phyloP scores from a whole-genome alignment of 2,329 filamentous ascomycete genomes.

The Diaporthe caulivora region DNA sequence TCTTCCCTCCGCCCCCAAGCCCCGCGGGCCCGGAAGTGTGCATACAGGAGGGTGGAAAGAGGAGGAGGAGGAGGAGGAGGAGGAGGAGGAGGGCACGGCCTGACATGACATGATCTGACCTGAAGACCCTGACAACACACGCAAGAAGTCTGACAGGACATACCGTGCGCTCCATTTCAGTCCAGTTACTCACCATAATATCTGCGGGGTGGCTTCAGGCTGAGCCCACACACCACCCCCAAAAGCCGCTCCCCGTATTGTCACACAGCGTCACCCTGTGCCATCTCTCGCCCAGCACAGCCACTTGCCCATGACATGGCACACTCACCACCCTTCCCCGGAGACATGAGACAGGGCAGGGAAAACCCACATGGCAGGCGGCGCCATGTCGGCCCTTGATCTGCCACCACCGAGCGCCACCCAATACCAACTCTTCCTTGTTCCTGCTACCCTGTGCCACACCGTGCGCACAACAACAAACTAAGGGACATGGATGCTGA shows the following conservation, averaged over 20 bases:
- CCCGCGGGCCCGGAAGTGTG: no score
- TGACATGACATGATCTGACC: not conserved
- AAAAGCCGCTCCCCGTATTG: not conserved
- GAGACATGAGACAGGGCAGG: conserved; percentile 11
- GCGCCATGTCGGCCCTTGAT: conserved; percentile 21
- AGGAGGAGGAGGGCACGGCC: not conserved
- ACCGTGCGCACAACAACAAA: not conserved
- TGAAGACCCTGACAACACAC: not conserved
- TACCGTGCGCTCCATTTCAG: not conserved
- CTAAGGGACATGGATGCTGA: not conserved
- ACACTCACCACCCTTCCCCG: not conserved
- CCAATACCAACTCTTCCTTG: not conserved
- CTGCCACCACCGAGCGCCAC: conserved; percentile 1
- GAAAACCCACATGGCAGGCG: conserved; percentile 26
- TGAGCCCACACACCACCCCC: conserved; percentile 12
- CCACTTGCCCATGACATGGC: not conserved
- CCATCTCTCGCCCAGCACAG: not conserved
- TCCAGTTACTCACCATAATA: not conserved
- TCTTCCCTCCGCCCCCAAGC: not conserved
- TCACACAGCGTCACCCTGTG: conserved; percentile 6
- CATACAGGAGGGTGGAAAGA: not conserved
- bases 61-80: no score
- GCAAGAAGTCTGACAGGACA: not conserved
- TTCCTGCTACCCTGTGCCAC: not conserved
- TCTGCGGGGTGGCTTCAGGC: not conserved